Evolutionary conservation across 2,329 filamentous ascomycete genomes (phyloP).

Genomic region (Didymella keratinophila): DNA sequence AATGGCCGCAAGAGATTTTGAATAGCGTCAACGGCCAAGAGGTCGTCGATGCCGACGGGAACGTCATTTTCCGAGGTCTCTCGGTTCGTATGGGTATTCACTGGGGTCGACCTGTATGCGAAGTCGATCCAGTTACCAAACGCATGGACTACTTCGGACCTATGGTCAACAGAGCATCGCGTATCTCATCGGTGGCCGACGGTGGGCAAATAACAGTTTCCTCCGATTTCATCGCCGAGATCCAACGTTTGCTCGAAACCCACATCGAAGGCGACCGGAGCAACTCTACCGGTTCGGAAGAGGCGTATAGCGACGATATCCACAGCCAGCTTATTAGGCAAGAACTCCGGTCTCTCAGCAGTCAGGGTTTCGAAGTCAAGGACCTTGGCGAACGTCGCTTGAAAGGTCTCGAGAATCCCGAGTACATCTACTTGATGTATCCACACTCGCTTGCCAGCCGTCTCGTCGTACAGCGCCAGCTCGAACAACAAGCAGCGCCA

Average conservation of each 20-base stretch:
- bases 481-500: constrained; percentile 51
- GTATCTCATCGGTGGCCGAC: constrained; percentile 93
- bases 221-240: constrained; percentile 95
- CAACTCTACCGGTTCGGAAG: constrained; percentile 73
- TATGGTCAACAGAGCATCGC: constrained; percentile 97
- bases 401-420: constrained; percentile 96
- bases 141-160: constrained; percentile 99
- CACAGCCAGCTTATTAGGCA: constrained; percentile 80
- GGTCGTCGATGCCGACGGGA: constrained; percentile 81
- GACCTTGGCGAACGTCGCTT: constrained; percentile 94
- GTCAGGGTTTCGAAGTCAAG: constrained; percentile 95
- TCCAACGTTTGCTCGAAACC: constrained; percentile 86
- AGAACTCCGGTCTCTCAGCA: constrained; percentile 85
- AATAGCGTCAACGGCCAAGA: constrained; percentile 86
- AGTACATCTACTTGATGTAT: constrained; percentile 94
- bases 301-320: constrained; percentile 77
- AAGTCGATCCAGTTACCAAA: constrained; percentile 93
- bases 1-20: constrained; percentile 93
- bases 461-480: constrained; percentile 71
- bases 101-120: constrained; percentile 92
- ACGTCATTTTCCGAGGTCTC: constrained; percentile 89
- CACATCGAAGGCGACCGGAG: constrained; percentile 84
- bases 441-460: constrained; percentile 86
- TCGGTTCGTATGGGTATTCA: constrained; percentile 98
- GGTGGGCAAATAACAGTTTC: constrained; percentile 97